These are phyloP conservation scores for Mycena polygramma DNA, from an alignment of 768 basidiomycete species.

Conservation along the genomic window DNA sequence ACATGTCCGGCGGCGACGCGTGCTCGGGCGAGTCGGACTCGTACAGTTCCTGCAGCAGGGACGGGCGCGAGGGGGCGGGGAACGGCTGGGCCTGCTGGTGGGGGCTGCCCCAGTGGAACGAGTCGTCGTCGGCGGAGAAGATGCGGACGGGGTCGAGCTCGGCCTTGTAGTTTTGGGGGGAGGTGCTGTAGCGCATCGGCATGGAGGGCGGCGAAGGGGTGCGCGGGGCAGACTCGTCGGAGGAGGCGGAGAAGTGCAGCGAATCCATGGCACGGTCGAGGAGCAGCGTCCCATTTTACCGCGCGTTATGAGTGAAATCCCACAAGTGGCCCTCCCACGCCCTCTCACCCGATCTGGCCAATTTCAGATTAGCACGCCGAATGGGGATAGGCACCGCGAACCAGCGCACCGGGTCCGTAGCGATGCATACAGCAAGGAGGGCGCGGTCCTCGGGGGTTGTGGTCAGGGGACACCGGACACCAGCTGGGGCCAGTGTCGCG, in stretches of 20 bases:
- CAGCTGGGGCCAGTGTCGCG: no score
- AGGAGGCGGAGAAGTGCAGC: slow-evolving; percentile 58
- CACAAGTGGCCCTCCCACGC: not conserved
- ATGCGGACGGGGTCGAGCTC: slow-evolving; percentile 61
- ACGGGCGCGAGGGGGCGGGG: slow-evolving; percentile 51
- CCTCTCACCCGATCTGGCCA: slow-evolving; percentile 7
- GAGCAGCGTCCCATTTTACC: not conserved
- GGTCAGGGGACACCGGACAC: slow-evolving; percentile 1
- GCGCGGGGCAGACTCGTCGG: slow-evolving; percentile 70
- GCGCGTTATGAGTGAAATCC: slow-evolving; percentile 9
- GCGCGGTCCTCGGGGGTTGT: slow-evolving; percentile 1
- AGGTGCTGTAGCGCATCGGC: slow-evolving; percentile 45
- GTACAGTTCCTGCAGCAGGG: slow-evolving; percentile 81
- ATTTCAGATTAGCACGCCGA: not conserved
- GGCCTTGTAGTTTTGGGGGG: slow-evolving; percentile 46
- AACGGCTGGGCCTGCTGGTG: slow-evolving; percentile 24
- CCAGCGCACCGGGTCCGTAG: slow-evolving; percentile 21
- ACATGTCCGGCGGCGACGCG: slow-evolving; percentile 47
- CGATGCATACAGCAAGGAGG: slow-evolving; percentile 13
- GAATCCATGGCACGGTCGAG: slow-evolving; percentile 52
- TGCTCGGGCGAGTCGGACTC: slow-evolving; percentile 65
- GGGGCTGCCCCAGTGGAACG: slow-evolving; percentile 36
- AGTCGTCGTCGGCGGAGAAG: slow-evolving; percentile 56
- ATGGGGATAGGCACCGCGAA: not conserved
- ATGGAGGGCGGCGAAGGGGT: slow-evolving; percentile 73